phyloP scores from a whole-genome alignment of 768 basidiomycete genomes.

The Mrakia gelida region DNA sequence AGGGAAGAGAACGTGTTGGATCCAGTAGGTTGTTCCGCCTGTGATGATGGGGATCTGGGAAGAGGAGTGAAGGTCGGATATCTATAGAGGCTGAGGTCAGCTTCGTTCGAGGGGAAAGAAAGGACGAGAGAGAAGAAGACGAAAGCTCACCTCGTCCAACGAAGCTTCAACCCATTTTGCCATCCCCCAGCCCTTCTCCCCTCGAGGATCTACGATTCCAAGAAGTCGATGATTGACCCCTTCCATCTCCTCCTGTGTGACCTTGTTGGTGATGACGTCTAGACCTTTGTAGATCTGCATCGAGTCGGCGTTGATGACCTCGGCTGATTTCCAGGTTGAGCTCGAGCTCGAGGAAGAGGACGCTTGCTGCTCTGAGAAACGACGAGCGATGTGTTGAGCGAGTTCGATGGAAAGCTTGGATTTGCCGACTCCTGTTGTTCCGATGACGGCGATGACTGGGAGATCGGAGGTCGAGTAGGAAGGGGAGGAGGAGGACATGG shows the following conservation, averaged over 20 bases:
- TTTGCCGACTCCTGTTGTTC: slow-evolving; percentile 93
- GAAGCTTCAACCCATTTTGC: slow-evolving; percentile 75
- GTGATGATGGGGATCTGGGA: slow-evolving; percentile 78
- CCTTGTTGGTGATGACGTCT: slow-evolving; percentile 91
- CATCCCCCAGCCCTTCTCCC: slow-evolving; percentile 51
- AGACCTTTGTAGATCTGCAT: slow-evolving; percentile 95
- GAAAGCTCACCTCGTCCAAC: slow-evolving; percentile 57
- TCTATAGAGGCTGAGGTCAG: slow-evolving; percentile 51
- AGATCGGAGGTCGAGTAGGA: not conserved
- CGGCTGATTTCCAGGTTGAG: slow-evolving; percentile 37
- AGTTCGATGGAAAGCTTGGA: slow-evolving; percentile 86
- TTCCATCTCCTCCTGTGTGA: slow-evolving; percentile 65
- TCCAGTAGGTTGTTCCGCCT: slow-evolving; percentile 96
- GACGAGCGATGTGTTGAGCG: slow-evolving; percentile 48
- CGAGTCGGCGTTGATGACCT: slow-evolving; percentile 90
- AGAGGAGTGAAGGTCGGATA: slow-evolving; percentile 63
- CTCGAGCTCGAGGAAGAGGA: not conserved
- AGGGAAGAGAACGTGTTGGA: slow-evolving; percentile 91
- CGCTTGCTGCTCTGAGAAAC: slow-evolving; percentile 41
- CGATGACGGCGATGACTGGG: slow-evolving; percentile 71
- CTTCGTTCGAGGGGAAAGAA: not conserved
- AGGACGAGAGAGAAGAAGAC: not conserved
- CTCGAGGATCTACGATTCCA: slow-evolving; percentile 77
- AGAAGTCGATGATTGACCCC: slow-evolving; percentile 86
- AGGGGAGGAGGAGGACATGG: not conserved